phyloP scores from a whole-genome alignment of 1,284 basidiomycete species.

The Ceratobasidium sp. region DNA sequence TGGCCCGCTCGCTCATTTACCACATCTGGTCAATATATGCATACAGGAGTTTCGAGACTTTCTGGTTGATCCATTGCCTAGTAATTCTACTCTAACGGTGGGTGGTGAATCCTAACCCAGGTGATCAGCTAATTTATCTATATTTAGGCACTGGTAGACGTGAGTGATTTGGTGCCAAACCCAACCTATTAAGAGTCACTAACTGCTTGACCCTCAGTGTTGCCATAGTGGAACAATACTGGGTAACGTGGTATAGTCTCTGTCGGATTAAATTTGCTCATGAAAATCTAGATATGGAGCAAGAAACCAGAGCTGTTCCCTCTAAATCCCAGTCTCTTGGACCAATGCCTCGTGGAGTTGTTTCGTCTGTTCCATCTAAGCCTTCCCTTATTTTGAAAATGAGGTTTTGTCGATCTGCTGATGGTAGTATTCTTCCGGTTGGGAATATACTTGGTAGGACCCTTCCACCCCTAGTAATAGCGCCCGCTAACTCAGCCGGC shows the following conservation, averaged over 20 bases:
- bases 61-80: constrained; percentile 28
- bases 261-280: not conserved
- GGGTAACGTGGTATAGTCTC: not conserved
- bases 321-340: not conserved
- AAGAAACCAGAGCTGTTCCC: constrained; percentile 13
- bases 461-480: not conserved
- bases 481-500: not conserved
- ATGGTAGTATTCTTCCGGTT: constrained; percentile 4
- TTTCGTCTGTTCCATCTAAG: constrained; percentile 4
- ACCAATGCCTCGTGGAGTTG: constrained; percentile 6
- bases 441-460: constrained; percentile 34
- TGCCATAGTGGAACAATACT: constrained; percentile 39
- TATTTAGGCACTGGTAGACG: constrained; percentile 25
- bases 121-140: not conserved
- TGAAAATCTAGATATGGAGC: constrained; percentile 30
- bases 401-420: constrained; percentile 8
- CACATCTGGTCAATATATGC: not conserved
- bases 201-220: not conserved
- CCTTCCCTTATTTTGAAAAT: constrained; percentile 9
- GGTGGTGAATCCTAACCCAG: not conserved
- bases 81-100: constrained; percentile 20
- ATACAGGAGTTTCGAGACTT: constrained; percentile 19
- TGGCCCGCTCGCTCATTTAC: not conserved
- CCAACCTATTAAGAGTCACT: not conserved
- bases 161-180: not conserved